Evolutionary conservation across 768 basidiomycete species (phyloP), one percentile per base, ranked within the genome.

Genomic region (Naematelia encephala): DNA sequence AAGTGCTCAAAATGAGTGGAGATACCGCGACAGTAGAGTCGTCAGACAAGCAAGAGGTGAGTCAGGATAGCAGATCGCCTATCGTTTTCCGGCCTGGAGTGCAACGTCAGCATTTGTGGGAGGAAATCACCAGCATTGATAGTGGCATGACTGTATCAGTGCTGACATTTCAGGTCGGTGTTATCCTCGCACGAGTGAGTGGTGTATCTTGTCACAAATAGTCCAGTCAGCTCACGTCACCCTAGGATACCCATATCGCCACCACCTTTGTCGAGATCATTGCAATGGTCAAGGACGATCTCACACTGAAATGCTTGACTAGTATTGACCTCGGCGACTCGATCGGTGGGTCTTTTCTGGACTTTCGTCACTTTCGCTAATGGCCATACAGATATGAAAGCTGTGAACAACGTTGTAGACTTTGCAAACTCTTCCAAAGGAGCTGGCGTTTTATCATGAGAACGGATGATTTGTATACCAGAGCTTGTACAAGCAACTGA

Each of bases 191-290:
- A 23, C 56, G 71, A 46, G 71, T 70, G 50, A 19, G 58, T 53
- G 43, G 4, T 23, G 27, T 13, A n/a, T 43, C 27, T 27, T 21
- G n/a, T 50, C 3, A 28, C 3, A 34, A 19, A 10, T 11, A 27
- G 44, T 13, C 12, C 26, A 30, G 23, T 5, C 12, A 19, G 25
- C 47, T 56, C 19, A 47, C 28, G 22, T 14, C 22, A 13, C n/a
- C n/a, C 8, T 44, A 48, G 55, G 27, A 28, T 21, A 28, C 48
- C 12, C 44, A 50, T 8, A 60, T 86, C 52, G 76, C 77, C 1
- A 84, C 84, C 52, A 77, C 82, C 2, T 88, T 78, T 61, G 78
- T 87, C 47, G 89, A 90, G 72, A 78, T 90, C 53, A 81, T 90
- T 26, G 88, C 87, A 4, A 81, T 72, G 4, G 87, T 85, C 21